A percentile compares a stretch with the other conserved stretches of the same genome.
Evolutionary conservation across 176 grass and related monocot genomes (phyloP).

Genomic region (Areca catechu): DNA sequence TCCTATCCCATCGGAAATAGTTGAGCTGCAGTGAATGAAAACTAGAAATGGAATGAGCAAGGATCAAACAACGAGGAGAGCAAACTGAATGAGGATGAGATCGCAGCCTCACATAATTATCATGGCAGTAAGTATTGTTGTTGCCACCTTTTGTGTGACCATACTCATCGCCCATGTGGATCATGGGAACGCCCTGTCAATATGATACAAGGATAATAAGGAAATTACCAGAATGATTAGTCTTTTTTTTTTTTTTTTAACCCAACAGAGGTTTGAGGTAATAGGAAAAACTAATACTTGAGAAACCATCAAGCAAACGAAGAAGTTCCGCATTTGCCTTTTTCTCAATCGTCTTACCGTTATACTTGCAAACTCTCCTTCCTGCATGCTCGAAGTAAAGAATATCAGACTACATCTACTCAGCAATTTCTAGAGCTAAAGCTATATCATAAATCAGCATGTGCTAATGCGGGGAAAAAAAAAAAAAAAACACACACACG

Average conservation of each 20-base stretch:
- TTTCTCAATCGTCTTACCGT: conserved; percentile 79
- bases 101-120: conserved; percentile 45
- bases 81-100: neutral
- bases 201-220: neutral
- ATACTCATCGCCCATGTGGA: conserved; percentile 96
- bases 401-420: conserved; percentile 10
- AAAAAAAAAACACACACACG: too few relatives aligned
- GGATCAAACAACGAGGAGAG: neutral
- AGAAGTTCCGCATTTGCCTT: conserved; percentile 91
- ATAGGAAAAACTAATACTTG: conserved; percentile 35
- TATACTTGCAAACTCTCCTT: conserved; percentile 69
- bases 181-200: conserved; percentile 89
- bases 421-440: conserved; percentile 11
- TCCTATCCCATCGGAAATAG: conserved; percentile 93
- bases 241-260: too few relatives aligned
- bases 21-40: conserved; percentile 43
- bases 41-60: neutral
- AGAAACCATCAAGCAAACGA: conserved; percentile 90
- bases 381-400: conserved; percentile 42
- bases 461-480: too few relatives aligned
- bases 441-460: too few relatives aligned
- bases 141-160: conserved; percentile 95
- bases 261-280: too few relatives aligned
- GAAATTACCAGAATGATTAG: too few relatives aligned
- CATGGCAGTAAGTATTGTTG: conserved; percentile 98